Evolutionary conservation across 352 stramenopile genomes (phyloP).

Genomic region (Chrysophaeum taylorii): DNA sequence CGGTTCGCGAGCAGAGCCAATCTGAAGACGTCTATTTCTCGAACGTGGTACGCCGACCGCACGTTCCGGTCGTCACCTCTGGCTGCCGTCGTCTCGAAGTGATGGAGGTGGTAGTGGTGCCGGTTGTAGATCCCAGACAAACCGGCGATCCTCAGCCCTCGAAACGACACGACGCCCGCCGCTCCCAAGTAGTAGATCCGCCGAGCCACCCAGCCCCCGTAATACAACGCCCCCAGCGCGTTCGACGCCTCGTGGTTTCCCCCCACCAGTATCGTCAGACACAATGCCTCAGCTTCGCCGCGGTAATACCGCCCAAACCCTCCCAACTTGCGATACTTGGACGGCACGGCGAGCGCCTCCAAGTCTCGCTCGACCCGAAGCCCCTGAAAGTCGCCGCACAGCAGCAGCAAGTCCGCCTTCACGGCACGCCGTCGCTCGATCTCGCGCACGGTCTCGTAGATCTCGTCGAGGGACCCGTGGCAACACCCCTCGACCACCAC

Average conservation of each 20-base stretch:
- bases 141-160: conserved; percentile 69
- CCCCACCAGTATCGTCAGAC: conserved; percentile 92
- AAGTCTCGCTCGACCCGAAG: conserved; percentile 87
- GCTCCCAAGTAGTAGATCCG: conserved; percentile 97
- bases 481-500: conserved; percentile 92
- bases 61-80: conserved; percentile 46
- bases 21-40: conserved; percentile 80
- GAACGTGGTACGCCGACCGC: conserved; percentile 87
- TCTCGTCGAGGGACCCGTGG: conserved; percentile 93
- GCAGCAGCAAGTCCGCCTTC: conserved; percentile 86
- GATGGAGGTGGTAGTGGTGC: conserved; percentile 69
- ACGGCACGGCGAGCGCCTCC: conserved; percentile 78
- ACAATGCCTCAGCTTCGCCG: conserved; percentile 71
- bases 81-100: conserved; percentile 69
- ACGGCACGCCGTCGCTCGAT: conserved; percentile 69
- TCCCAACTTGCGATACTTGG: conserved; percentile 80
- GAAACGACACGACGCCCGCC: conserved; percentile 69
- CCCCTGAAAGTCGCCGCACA: conserved; percentile 97
- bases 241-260: conserved; percentile 97
- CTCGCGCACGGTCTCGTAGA: conserved; percentile 83
- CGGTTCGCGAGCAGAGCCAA: conserved; percentile 52
- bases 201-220: conserved; percentile 92
- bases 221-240: conserved; percentile 89
- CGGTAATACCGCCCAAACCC: conserved; percentile 92
- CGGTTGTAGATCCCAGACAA: conserved; percentile 94